Base-by-base conservation (phyloP, 1,284 basidiomycete genomes). In the Ganoderma sinense region DNA sequence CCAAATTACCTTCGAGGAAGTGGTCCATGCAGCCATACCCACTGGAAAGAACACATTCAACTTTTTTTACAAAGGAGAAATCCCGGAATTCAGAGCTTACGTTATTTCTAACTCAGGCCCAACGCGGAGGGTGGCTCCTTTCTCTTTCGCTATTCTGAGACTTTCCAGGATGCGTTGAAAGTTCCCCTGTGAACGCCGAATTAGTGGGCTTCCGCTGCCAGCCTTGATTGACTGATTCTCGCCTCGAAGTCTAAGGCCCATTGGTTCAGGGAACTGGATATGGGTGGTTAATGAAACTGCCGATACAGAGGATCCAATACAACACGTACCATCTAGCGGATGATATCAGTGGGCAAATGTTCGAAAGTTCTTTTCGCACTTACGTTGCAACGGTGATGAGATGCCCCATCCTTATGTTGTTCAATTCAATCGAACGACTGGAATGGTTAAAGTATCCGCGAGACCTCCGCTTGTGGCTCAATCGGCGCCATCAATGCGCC, bases 41-140 rank as follows among this genome's bases (percentile, higher is more conserved):
- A 33, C 94, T 96, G 77, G 5, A 29, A 18, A 41, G 31, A 26
- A 14, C 26, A 18, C 62, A 16, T 60, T 26, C n/a, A 26, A 18
- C 20, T 41, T 6, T 53, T 0, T 1, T 6, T 4, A 4, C 43
- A 29, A 14, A 8, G 18, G 3, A 64, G 3, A 2, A 62, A 33
- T n/a, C 23, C 33, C 23, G 31, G 26, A 31, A 31, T 14, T 11
- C 11, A 6, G 18, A 29, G 85, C 93, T 65, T 76, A 96, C 94
- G 97, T 93, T 74, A 99, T 96, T 82, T 99, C 98, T n/a, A 99
- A 87, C 81, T 99, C 97, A 23, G 98, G 98, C 1, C 98, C 98
- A n/a, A 99, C 97, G 77, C 98, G 88, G 39, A 99, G 83, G 3
- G 91, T 94, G 8, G 97, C 97, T n/a, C 97, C 96, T 64, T 91